These are phyloP conservation scores for Fomitopsis pinicola DNA, from an alignment of 1,284 basidiomycete genomes.

Conservation along the genomic window DNA sequence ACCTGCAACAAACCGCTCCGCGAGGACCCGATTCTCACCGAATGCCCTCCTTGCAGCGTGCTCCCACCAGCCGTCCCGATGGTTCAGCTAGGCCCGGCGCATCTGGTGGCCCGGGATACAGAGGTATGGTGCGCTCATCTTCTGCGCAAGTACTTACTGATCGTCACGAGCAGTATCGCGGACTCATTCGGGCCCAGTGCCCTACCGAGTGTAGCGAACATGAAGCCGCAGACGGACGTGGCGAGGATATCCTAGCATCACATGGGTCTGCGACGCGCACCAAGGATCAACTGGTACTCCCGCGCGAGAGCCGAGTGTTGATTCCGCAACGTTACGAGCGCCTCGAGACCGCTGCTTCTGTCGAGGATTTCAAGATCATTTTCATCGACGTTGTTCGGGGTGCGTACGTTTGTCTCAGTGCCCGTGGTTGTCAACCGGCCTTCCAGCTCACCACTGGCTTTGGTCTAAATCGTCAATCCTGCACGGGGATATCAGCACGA, in stretches of 20 bases:
- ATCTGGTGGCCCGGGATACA: too few species aligned
- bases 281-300: not conserved
- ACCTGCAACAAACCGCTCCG: too few species aligned
- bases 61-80: too few species aligned
- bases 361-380: constrained; percentile 19
- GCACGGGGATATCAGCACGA: constrained; percentile 26
- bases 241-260: constrained; percentile 8
- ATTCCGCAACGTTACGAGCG: constrained; percentile 10
- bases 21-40: too few species aligned
- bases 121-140: too few species aligned
- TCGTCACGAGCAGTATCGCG: too few species aligned
- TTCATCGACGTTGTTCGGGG: constrained; percentile 21
- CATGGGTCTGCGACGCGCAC: not conserved
- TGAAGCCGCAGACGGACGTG: not conserved
- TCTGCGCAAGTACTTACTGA: too few species aligned
- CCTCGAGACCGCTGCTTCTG: constrained; percentile 15
- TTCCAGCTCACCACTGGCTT: constrained; percentile 8
- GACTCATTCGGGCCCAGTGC: too few species aligned
- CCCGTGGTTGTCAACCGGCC: not conserved
- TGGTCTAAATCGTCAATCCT: constrained; percentile 4
- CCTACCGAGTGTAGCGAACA: too few species aligned
- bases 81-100: too few species aligned
- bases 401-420: constrained; percentile 6
- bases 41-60: too few species aligned
- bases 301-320: constrained; percentile 6